Base-by-base conservation (phyloP, 495 filamentous ascomycete genomes). In the Hyaloscypha finlandica region DNA sequence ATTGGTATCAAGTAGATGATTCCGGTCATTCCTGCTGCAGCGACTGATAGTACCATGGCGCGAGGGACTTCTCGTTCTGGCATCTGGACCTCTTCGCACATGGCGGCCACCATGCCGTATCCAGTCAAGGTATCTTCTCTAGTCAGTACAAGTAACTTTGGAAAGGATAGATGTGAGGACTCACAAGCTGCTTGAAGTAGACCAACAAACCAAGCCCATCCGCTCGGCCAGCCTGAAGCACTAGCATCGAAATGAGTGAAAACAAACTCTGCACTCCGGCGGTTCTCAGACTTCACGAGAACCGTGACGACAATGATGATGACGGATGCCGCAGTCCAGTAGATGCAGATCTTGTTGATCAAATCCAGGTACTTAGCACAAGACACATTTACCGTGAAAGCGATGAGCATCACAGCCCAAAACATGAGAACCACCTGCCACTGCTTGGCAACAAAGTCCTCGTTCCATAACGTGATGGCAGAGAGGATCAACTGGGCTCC, bases 281-380 rank as follows among this genome's bases (percentile, higher is more conserved):
- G 77, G 42, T 78, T 66, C 64, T 86, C 80, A 1, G 83, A 85
- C 85, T 88, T 89, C 2, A 78, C 78, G 37, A 90, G 73, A 30
- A 89, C 69, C 0, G 82, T 84, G 37, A 89, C 71, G 51, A 89
- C 67, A 58, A 90, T 89, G 54, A 88, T 82, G 32, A 90, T 61
- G 20, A 89, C 85, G 48, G 85, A 87, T 4, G 75, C 80, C 0
- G 77, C 83, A 3, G 88, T 89, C 88, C 88, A 90, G 67, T 81
- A 88, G 33, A 90, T 88, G 69, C 87, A 89, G 32, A 88, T 74
- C 75, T 89, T 90, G 73, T 90, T 89, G 74, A 90, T 86, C 22
- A 89, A 64, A 71, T 88, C 86, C 12, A 90, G 76, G 60, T 84
- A 85, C 68, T 79, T 81, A 32, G 83, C 77, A 3, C 75, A 78